Percentiles rank a stretch among this genome's conserved stretches.
phyloP scores from a whole-genome alignment of 2,329 filamentous ascomycete genomes.

The Thielaviopsis populi region DNA sequence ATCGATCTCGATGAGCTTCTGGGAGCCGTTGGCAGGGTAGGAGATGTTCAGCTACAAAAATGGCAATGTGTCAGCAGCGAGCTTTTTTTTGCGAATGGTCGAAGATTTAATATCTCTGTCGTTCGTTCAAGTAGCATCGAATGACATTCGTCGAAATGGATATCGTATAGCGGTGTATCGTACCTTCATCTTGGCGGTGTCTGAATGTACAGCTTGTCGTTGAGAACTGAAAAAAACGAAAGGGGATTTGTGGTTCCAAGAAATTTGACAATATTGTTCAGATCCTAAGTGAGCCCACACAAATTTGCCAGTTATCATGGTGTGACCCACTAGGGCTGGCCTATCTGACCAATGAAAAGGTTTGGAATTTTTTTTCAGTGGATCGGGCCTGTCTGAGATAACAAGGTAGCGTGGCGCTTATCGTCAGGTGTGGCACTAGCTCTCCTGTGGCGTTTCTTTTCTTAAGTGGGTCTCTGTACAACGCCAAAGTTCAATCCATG shows the following conservation, averaged over 20 bases:
- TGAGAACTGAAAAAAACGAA: slow-evolving; percentile 6
- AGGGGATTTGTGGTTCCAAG: slow-evolving; percentile 2
- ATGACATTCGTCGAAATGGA: slow-evolving; percentile 4
- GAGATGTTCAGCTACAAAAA: slow-evolving; percentile 45
- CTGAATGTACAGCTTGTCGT: slow-evolving; percentile 17
- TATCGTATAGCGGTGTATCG: background rate
- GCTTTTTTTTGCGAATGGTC: background rate
- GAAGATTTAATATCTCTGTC: background rate
- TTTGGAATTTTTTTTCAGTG: background rate
- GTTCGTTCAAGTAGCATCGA: background rate
- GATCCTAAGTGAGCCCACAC: slow-evolving; percentile 7
- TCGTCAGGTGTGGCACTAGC: background rate
- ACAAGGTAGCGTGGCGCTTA: slow-evolving; percentile 10
- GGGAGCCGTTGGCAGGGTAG: slow-evolving; percentile 98
- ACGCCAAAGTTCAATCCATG: background rate
- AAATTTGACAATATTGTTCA: slow-evolving; percentile 11
- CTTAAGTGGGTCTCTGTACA: background rate
- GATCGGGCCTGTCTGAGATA: background rate
- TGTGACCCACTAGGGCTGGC: slow-evolving; percentile 17
- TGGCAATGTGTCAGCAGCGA: slow-evolving; percentile 1
- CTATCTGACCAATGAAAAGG: slow-evolving; percentile 8
- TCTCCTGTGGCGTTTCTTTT: background rate
- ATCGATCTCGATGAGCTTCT: slow-evolving; percentile 98
- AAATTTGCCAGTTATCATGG: slow-evolving; percentile 3
- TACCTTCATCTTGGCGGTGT: slow-evolving; percentile 17